Evolutionary conservation across 2,329 filamentous ascomycete species (phyloP), one percentile per base, ranked within the genome.

Genomic region (Nothophaeocryptopus gaeumannii): DNA sequence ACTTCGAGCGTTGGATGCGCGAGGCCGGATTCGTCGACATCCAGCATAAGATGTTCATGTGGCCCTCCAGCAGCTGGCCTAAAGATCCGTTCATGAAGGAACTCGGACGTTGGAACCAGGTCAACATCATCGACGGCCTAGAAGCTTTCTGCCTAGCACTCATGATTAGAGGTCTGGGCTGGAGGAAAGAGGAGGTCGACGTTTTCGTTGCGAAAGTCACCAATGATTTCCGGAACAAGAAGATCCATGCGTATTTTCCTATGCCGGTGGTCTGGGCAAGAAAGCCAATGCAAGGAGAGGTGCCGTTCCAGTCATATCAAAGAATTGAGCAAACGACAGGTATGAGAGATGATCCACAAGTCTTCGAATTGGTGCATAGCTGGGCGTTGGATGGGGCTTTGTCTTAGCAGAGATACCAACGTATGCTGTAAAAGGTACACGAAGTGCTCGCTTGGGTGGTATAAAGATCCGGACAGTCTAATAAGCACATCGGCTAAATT

Each of bases 61-160:
- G 71, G 67, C 72, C 74, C 7, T 63, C 69, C 29, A 71, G 70
- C 35, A 53, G 65, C 1, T 79, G 76, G 76, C 69, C 74, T 5
- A 72, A 73, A 43, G 74, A 78, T 42, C 67, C 69, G 1, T 72
- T 72, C 45, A 71, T 76, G 69, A 79, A 77, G 58, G 72, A 75
- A 54, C 70, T 79, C 15, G 75, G 76, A 12, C 64, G 70, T 26
- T 76, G 69, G 64, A 74, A 72, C 45, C 61, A 71, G 50, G 63
- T 70, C 45, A 72, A 74, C 44, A 68, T 69, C 36, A 58, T 70
- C 2, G 68, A 74, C 12, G 70, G 70, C 0, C 55, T 75, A 9
- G 70, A 74, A 54, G 71, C 67, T 2, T 72, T 72, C 49, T 71
- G 70, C 41, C 60, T 74, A 52, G 69, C 70, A 3, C 59, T 74